phyloP scores from a whole-genome alignment of 495 filamentous ascomycete genomes.

The Neurospora hispaniola region DNA sequence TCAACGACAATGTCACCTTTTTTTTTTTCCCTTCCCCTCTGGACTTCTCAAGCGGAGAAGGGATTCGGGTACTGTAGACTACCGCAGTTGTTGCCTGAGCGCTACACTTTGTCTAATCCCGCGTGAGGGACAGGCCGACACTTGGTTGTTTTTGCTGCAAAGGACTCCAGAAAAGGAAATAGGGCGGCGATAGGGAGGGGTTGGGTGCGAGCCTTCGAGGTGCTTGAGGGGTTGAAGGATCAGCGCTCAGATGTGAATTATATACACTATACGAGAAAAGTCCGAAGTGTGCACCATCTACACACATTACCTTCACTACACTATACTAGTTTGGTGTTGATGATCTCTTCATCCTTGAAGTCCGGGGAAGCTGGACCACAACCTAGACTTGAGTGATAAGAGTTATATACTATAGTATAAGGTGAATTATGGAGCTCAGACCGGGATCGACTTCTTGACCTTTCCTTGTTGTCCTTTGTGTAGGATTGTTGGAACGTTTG shows the following conservation, averaged over 20 bases:
- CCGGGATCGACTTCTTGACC: background rate
- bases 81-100: background rate
- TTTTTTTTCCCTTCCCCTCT: no score
- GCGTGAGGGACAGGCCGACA: no score
- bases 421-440: background rate
- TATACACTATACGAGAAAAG: background rate
- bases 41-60: background rate
- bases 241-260: background rate
- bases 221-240: background rate
- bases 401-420: background rate
- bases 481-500: background rate
- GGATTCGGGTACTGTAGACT: background rate
- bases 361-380: background rate
- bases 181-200: background rate
- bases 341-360: background rate
- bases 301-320: background rate
- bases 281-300: background rate
- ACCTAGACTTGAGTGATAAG: background rate
- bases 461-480: background rate
- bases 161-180: background rate
- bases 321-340: background rate
- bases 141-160: background rate
- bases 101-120: no score
- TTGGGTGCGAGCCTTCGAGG: background rate
- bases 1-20: background rate